Evolutionary conservation across 441 rosid species (phyloP), one percentile per base, ranked within the genome.

Genomic region (Adansonia gregorii): DNA sequence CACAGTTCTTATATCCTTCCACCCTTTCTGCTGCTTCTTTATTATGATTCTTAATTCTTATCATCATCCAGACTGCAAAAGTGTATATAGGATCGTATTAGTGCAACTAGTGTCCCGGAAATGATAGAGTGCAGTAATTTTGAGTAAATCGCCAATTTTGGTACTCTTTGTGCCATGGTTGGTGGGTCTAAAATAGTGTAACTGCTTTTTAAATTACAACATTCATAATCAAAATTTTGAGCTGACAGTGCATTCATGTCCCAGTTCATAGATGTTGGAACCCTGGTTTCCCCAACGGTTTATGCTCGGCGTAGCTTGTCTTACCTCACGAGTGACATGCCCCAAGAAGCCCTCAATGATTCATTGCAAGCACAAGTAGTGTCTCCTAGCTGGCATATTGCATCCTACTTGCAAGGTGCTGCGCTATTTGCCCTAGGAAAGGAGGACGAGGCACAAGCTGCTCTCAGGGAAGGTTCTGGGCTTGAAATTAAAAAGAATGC

Each of bases 251-350:
- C 63, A 6, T 75, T 17, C 52, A 74, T 78, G 60, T 69, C 80
- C 84, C 89, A 92, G 97, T 89, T 90, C 80, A 84, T 89, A 12
- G 89, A 87, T 72, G 91, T 80, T 0, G 91, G 94, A 78, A 89
- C 89, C 75, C 87, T 86, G 92, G 74, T 85, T 79, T 94, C 98
- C 8, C 97, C 98, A 0, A 95, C 97, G 0, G 88, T 93, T 64
- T 90, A 79, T 59, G 98, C 94, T 58, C 89, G 96, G n/a, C 92
- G 98, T 31, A 93, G 96, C 78, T 82, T 95, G 84, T 92, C 87
- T 49, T 82, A 83, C 84, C 93, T 95, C 48, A 91, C 90, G 91
- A 89, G 61, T 60, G 94, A 92, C 61, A 88, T 86, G 97, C 89
- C 93, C 3, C 89, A 87, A 77, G 95, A 93, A 82, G 97, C 96